phyloP scores from a whole-genome alignment of 768 basidiomycete species.

The Ephemerocybe angulata region DNA sequence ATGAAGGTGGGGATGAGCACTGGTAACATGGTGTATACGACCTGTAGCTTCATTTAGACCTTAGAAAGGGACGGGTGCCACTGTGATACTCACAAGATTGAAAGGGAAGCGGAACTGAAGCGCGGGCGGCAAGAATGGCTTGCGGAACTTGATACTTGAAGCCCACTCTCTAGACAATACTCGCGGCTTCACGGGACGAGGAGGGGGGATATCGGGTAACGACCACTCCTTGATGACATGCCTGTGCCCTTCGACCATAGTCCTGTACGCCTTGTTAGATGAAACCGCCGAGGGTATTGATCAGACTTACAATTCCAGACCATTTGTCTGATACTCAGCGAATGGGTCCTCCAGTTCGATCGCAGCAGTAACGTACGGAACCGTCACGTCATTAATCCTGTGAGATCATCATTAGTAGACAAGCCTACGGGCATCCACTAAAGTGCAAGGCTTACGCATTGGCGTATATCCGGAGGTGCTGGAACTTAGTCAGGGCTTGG shows the following conservation, averaged over 20 bases:
- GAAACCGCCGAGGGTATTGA: not conserved
- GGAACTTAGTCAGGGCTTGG: constrained; percentile 63
- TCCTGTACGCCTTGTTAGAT: constrained; percentile 30
- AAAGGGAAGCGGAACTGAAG: constrained; percentile 62
- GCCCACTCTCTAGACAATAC: constrained; percentile 46
- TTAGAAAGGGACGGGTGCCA: no score
- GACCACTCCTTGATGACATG: constrained; percentile 54
- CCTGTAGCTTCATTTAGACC: no score
- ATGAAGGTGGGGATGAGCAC: constrained; percentile 60
- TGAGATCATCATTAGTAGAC: not conserved
- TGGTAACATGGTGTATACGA: constrained; percentile 55
- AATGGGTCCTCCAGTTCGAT: constrained; percentile 71
- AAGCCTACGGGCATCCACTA: not conserved
- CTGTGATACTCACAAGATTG: constrained; percentile 58
- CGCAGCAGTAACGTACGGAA: constrained; percentile 77
- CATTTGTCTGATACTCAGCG: constrained; percentile 47
- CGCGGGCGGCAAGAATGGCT: constrained; percentile 53
- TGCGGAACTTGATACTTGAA: constrained; percentile 32
- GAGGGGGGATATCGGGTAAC: constrained; percentile 41
- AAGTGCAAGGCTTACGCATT: constrained; percentile 55
- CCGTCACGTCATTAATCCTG: constrained; percentile 72
- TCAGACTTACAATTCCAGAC: constrained; percentile 55
- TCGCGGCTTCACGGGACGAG: constrained; percentile 33
- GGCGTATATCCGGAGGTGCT: constrained; percentile 72
- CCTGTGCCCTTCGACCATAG: constrained; percentile 52